Conservation (phyloP, 352 stramenopile genomes). For the Pythium brassicae region DNA sequence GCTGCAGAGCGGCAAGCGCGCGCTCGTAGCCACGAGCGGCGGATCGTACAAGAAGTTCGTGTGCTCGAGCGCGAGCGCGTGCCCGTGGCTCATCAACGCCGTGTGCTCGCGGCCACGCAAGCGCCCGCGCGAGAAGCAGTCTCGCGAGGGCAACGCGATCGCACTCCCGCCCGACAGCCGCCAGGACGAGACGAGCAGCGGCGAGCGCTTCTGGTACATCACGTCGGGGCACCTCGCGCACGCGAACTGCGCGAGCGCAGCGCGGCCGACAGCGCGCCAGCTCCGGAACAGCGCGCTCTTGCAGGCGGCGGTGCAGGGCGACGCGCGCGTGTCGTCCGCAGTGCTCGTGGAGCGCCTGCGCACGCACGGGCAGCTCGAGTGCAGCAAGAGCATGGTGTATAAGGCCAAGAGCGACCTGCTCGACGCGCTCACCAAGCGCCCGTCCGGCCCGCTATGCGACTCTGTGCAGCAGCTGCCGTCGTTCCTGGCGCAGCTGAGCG, state of each 20-base stretch:
- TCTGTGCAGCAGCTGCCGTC: slow-evolving; percentile 30
- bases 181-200: background rate
- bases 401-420: slow-evolving; percentile 53
- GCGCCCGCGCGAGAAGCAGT: slow-evolving; percentile 5
- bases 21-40: slow-evolving; percentile 39
- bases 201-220: slow-evolving; percentile 40
- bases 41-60: slow-evolving; percentile 60
- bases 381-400: slow-evolving; percentile 55
- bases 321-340: slow-evolving; percentile 35
- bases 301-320: slow-evolving; percentile 34
- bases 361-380: slow-evolving; percentile 22
- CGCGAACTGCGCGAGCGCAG: slow-evolving; percentile 32
- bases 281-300: slow-evolving; percentile 33
- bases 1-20: slow-evolving; percentile 34
- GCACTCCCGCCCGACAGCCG: too few relatives aligned
- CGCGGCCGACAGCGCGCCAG: slow-evolving; percentile 37
- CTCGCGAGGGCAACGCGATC: too few relatives aligned
- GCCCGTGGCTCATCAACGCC: slow-evolving; percentile 44
- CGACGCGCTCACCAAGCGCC: slow-evolving; percentile 22
- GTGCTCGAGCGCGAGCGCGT: slow-evolving; percentile 33
- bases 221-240: slow-evolving; percentile 41
- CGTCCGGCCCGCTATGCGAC: background rate
- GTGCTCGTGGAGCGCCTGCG: slow-evolving; percentile 34
- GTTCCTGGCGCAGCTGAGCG: slow-evolving; percentile 33
- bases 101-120: slow-evolving; percentile 35